A percentile compares a stretch with the other conserved stretches of the same genome.
phyloP scores from a whole-genome alignment of 768 basidiomycete species.

The Leccinum broughii region DNA sequence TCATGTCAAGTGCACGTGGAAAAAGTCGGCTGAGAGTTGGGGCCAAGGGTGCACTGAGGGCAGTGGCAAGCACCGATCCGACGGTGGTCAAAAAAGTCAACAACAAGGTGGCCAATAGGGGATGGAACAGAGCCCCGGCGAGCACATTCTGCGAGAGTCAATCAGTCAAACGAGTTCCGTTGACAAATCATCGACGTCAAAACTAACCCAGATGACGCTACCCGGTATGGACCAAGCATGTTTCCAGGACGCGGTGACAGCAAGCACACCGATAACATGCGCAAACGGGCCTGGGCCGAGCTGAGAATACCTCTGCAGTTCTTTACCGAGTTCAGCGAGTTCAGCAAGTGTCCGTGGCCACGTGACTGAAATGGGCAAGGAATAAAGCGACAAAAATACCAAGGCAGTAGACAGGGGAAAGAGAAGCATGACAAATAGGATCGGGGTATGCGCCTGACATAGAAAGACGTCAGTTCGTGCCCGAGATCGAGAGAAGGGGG shows the following conservation, averaged over 20 bases:
- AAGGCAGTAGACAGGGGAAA: slow-evolving; percentile 67
- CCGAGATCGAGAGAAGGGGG: slow-evolving; percentile 1
- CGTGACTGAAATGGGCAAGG: slow-evolving; percentile 69
- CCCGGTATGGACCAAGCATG: slow-evolving; percentile 98
- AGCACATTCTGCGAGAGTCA: slow-evolving; percentile 72
- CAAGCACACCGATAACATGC: slow-evolving; percentile 83
- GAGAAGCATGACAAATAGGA: slow-evolving; percentile 68
- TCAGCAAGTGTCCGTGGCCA: slow-evolving; percentile 80
- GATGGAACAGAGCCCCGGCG: slow-evolving; percentile 83
- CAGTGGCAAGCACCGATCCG: slow-evolving; percentile 80
- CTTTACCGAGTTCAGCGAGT: slow-evolving; percentile 70
- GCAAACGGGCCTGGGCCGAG: slow-evolving; percentile 60
- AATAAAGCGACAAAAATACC: slow-evolving; percentile 45
- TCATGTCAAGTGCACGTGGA: slow-evolving; percentile 83
- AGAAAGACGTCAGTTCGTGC: slow-evolving; percentile 10
- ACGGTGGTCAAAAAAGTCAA: slow-evolving; percentile 84
- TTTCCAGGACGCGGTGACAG: slow-evolving; percentile 88
- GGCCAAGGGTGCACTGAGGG: slow-evolving; percentile 79
- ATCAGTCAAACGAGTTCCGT: slow-evolving; percentile 18
- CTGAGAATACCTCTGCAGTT: slow-evolving; percentile 77
- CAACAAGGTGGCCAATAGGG: slow-evolving; percentile 76
- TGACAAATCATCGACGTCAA: background rate
- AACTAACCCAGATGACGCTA: slow-evolving; percentile 83
- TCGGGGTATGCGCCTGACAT: slow-evolving; percentile 52
- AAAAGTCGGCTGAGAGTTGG: slow-evolving; percentile 80